A percentile compares a stretch with the other conserved stretches of the same genome.
These are phyloP conservation scores for Rhizopus delemar DNA, from an alignment of 371 early-diverging fungal genomes.

Conservation along the genomic window DNA sequence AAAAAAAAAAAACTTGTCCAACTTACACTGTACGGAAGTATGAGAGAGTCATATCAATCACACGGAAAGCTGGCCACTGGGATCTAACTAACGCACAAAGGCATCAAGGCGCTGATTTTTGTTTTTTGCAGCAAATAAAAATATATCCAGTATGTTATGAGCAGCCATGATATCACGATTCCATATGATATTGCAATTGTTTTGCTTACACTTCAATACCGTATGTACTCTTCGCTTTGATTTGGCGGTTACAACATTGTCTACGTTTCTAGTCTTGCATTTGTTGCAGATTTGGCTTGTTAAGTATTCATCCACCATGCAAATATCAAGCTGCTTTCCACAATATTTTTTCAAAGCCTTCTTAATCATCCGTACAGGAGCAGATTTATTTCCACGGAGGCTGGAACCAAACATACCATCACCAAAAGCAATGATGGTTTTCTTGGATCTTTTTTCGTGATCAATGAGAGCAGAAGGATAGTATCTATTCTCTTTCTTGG, in stretches of 20 bases:
- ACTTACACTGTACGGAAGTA: too few species aligned
- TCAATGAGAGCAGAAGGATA: background rate
- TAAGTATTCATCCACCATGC: too few species aligned
- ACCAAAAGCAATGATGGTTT: conserved; percentile 1
- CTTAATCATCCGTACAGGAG: background rate
- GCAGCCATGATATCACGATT: conserved; percentile 8
- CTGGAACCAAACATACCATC: background rate
- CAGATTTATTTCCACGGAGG: background rate
- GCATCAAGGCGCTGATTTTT: background rate
- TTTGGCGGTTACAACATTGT: background rate
- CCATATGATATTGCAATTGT: conserved; percentile 7
- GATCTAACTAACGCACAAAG: too few species aligned
- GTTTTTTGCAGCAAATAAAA: background rate
- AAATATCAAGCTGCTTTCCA: too few species aligned
- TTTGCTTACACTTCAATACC: conserved; percentile 2
- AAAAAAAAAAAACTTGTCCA: too few species aligned
- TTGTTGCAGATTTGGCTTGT: too few species aligned
- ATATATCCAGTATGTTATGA: background rate
- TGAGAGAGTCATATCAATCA: too few species aligned
- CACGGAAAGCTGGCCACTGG: too few species aligned
- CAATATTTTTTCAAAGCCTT: too few species aligned
- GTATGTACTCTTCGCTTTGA: background rate
- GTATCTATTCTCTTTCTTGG: background rate
- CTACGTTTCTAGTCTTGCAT: background rate
- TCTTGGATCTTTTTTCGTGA: background rate